These are phyloP conservation scores for Chenopodium berlandieri DNA, from an alignment of 148 eudicot species.

Conservation along the genomic window DNA sequence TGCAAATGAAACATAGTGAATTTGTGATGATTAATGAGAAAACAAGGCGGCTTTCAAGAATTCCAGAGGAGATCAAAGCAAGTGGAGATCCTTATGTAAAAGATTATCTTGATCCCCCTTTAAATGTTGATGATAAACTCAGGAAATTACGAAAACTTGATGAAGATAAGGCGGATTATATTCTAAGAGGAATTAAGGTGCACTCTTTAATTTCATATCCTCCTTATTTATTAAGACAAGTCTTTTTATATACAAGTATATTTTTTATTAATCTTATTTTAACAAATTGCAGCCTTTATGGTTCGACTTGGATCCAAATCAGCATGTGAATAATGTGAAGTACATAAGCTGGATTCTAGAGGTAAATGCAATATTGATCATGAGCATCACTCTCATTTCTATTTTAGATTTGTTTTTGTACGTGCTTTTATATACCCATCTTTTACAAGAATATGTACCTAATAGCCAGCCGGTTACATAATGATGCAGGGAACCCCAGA, in stretches of 20 bases:
- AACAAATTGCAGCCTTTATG: slow-evolving; percentile 57
- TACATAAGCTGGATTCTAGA: slow-evolving; percentile 79
- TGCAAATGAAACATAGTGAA: slow-evolving; percentile 37
- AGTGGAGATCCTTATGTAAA: slow-evolving; percentile 56
- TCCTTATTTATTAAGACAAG: too few relatives aligned
- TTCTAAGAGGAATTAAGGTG: slow-evolving; percentile 31
- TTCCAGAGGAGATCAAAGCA: slow-evolving; percentile 65
- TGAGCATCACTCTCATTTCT: neutral
- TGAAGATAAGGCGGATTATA: slow-evolving; percentile 33
- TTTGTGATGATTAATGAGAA: slow-evolving; percentile 72
- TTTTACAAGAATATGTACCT: too few relatives aligned
- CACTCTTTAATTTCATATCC: neutral
- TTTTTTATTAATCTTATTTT: too few relatives aligned
- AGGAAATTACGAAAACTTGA: slow-evolving; percentile 52
- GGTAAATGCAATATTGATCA: slow-evolving; percentile 34
- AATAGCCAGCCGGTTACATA: neutral
- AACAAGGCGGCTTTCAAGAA: slow-evolving; percentile 66
- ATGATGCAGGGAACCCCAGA: slow-evolving; percentile 48
- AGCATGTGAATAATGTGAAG: slow-evolving; percentile 77
- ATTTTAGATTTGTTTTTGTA: too few relatives aligned
- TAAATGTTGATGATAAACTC: slow-evolving; percentile 13
- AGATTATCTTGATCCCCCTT: slow-evolving; percentile 33
- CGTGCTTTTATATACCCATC: too few relatives aligned
- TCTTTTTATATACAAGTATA: too few relatives aligned
- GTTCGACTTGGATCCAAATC: slow-evolving; percentile 80